Evolutionary conservation across 495 filamentous ascomycete species (phyloP).

Genomic region (Podospora australis): DNA sequence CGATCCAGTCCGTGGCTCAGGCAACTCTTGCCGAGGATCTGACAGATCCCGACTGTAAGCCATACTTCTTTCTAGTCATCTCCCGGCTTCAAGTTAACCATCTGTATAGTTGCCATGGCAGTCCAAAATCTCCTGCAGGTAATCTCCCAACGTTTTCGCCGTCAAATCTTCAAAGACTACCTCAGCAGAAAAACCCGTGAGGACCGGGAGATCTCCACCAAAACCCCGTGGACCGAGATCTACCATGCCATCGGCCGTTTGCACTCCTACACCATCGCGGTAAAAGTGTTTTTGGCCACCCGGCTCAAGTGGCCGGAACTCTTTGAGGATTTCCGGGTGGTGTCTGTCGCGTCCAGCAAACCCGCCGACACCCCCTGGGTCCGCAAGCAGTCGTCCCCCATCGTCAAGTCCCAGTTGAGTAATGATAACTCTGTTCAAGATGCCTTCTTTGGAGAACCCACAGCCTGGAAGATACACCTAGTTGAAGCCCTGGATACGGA

Average conservation of each 20-base stretch:
- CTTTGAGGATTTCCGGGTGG: conserved; percentile 17
- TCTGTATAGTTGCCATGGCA: conserved; percentile 1
- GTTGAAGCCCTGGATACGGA: background rate
- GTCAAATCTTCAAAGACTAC: conserved; percentile 1
- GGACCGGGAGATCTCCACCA: background rate
- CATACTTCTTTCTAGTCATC: background rate
- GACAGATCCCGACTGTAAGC: conserved; percentile 3
- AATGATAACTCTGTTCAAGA: background rate
- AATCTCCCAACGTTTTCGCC: background rate
- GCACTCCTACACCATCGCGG: conserved; percentile 15
- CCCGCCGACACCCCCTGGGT: background rate
- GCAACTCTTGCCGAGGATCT: too few relatives aligned
- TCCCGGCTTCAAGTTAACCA: background rate
- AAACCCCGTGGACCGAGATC: conserved; percentile 13
- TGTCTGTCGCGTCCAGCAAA: conserved; percentile 9
- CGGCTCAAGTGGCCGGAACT: conserved; percentile 13
- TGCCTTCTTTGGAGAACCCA: background rate
- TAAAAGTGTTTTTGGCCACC: conserved; percentile 7
- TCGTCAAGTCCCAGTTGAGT: conserved; percentile 14
- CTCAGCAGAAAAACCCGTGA: conserved; percentile 2
- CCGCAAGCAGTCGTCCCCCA: background rate
- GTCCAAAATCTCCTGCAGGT: conserved; percentile 1
- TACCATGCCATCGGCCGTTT: conserved; percentile 16
- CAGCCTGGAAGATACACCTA: background rate
- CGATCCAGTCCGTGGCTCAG: too few relatives aligned